A percentile compares a stretch with the other conserved stretches of the same genome.
phyloP scores from a whole-genome alignment of 2,329 filamentous ascomycete genomes.

The Claviceps paspali region DNA sequence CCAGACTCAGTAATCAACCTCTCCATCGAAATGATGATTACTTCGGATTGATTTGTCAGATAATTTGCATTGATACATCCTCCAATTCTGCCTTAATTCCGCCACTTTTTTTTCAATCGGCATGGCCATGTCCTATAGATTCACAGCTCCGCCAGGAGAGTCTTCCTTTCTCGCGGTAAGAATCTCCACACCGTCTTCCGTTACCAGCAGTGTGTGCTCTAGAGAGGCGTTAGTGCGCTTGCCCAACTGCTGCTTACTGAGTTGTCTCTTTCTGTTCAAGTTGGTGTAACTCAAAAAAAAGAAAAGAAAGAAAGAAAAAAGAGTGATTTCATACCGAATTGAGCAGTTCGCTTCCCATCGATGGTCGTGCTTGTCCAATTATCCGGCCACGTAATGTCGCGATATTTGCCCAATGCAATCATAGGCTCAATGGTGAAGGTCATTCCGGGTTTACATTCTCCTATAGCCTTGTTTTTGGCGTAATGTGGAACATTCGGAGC shows the following conservation, averaged over 20 bases:
- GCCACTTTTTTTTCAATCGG: constrained; percentile 5
- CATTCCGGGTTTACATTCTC: constrained; percentile 89
- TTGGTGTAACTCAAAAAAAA: neutral
- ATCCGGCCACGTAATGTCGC: constrained; percentile 93
- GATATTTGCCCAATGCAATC: constrained; percentile 83
- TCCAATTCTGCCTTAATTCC: neutral
- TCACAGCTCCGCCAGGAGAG: constrained; percentile 60
- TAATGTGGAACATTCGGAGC: constrained; percentile 94
- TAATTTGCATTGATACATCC: neutral
- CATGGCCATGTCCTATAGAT: constrained; percentile 30
- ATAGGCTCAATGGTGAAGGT: constrained; percentile 99
- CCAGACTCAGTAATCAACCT: neutral
- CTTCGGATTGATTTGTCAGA: neutral
- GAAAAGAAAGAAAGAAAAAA: neutral
- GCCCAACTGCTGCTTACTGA: neutral
- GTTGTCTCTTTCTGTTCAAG: neutral
- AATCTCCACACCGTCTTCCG: constrained; percentile 67
- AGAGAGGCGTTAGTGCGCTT: neutral
- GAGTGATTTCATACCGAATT: constrained; percentile 56
- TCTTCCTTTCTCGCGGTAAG: constrained; percentile 57
- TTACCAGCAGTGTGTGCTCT: constrained; percentile 76
- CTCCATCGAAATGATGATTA: neutral
- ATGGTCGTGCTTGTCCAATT: constrained; percentile 94
- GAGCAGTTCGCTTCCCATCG: constrained; percentile 79
- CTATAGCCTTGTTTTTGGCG: constrained; percentile 94